These are phyloP conservation scores for Pancytospora epiphaga DNA, from an alignment of 371 early-diverging fungal genomes.

Conservation along the genomic window DNA sequence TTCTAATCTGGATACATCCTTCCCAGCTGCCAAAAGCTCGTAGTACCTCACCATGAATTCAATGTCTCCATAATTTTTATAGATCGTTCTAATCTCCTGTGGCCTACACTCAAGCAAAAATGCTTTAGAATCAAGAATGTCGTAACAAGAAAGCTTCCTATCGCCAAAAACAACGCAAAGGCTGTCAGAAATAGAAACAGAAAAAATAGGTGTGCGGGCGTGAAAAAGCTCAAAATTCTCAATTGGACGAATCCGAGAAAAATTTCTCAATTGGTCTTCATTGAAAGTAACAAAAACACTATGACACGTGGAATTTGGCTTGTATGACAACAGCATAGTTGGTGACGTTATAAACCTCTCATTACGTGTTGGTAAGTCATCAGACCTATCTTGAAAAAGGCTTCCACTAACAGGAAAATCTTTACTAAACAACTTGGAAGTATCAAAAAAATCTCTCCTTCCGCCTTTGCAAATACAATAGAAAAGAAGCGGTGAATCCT, in stretches of 20 bases:
- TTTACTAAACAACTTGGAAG: slow-evolving; percentile 22
- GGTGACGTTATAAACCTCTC: neutral
- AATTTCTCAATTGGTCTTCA: slow-evolving; percentile 41
- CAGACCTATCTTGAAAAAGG: neutral
- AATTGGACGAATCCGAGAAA: slow-evolving; percentile 22
- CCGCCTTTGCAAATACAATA: slow-evolving; percentile 30
- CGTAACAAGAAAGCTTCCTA: slow-evolving; percentile 29
- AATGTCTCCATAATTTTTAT: slow-evolving; percentile 44
- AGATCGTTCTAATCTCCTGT: slow-evolving; percentile 38
- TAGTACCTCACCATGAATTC: slow-evolving; percentile 38
- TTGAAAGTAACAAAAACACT: slow-evolving; percentile 33
- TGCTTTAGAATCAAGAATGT: slow-evolving; percentile 23
- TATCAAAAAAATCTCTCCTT: slow-evolving; percentile 41
- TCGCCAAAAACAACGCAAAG: slow-evolving; percentile 22
- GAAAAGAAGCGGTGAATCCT: slow-evolving; percentile 44
- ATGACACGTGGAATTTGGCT: neutral
- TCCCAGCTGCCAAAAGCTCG: slow-evolving; percentile 22
- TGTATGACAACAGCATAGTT: neutral
- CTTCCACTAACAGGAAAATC: neutral
- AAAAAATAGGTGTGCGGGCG: neutral
- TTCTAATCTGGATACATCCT: slow-evolving; percentile 38
- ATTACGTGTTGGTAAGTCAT: neutral
- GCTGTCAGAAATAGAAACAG: slow-evolving; percentile 8
- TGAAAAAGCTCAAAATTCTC: slow-evolving; percentile 41
- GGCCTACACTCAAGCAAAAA: slow-evolving; percentile 30